A percentile compares a stretch with the other conserved stretches of the same genome.
phyloP scores from a whole-genome alignment of 2,329 filamentous ascomycete species.

The Xylariomycetidae sp. region DNA sequence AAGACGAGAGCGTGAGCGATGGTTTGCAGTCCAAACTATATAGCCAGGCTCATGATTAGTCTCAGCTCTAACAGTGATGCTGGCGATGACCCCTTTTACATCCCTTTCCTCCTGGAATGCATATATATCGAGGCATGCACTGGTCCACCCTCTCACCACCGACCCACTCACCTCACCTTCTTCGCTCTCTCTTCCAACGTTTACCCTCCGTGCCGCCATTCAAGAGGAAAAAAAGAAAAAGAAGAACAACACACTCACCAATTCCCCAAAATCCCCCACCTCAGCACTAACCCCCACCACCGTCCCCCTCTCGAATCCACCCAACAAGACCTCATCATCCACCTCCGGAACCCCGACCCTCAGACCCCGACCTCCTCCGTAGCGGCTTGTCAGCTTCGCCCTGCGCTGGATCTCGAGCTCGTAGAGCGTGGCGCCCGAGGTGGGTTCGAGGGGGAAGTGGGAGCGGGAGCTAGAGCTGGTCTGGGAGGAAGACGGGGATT shows the following conservation, averaged over 20 bases:
- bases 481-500: too few species aligned
- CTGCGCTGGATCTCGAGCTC: constrained; percentile 33
- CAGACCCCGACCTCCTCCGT: constrained; percentile 27
- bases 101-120: too few species aligned
- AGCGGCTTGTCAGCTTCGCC: constrained; percentile 24
- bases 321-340: constrained; percentile 41
- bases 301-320: constrained; percentile 44
- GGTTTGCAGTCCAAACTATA: constrained; percentile 42
- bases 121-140: too few species aligned
- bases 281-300: constrained; percentile 52
- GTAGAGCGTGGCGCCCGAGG: constrained; percentile 39
- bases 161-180: neutral
- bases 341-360: constrained; percentile 43
- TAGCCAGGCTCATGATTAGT: too few species aligned
- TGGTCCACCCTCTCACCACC: too few species aligned
- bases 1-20: constrained; percentile 35
- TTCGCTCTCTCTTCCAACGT: neutral
- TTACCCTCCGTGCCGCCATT: neutral
- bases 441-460: constrained; percentile 34
- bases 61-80: too few species aligned
- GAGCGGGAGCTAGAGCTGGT: too few species aligned
- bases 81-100: too few species aligned
- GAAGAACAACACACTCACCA: constrained; percentile 33
- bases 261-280: constrained; percentile 42
- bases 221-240: constrained; percentile 1